Percentiles rank a stretch among this genome's conserved stretches.
These are phyloP conservation scores for Teratosphaeria gauchensis DNA, from an alignment of 2,329 filamentous ascomycete genomes.

Conservation along the genomic window DNA sequence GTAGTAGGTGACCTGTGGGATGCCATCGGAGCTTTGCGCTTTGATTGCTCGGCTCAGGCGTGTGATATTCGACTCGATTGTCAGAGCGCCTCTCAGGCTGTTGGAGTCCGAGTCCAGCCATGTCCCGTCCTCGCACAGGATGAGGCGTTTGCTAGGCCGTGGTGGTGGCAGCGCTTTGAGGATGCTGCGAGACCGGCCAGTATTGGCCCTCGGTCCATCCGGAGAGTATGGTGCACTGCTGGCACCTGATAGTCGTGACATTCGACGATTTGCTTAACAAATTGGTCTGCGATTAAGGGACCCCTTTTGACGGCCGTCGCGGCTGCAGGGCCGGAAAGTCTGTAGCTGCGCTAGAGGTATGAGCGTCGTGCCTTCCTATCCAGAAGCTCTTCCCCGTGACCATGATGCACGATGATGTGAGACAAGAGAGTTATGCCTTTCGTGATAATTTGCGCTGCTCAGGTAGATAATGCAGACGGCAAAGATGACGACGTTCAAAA, in stretches of 20 bases:
- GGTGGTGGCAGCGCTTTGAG: conserved; percentile 1
- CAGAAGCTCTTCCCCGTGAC: background rate
- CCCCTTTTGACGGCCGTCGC: background rate
- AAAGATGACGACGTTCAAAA: background rate
- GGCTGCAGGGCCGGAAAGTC: background rate
- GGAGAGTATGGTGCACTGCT: background rate
- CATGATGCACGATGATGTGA: background rate
- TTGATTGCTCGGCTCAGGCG: conserved; percentile 41
- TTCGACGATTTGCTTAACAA: background rate
- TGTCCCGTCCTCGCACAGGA: conserved; percentile 22
- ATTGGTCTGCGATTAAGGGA: background rate
- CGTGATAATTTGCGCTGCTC: background rate
- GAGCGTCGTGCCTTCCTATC: background rate
- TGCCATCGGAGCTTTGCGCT: conserved; percentile 39
- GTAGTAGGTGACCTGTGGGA: conserved; percentile 44
- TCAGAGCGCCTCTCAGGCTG: conserved; percentile 33
- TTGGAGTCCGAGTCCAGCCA: conserved; percentile 42
- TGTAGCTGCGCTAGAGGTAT: background rate
- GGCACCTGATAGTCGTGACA: background rate
- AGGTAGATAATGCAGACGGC: background rate
- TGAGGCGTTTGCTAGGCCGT: conserved; percentile 11
- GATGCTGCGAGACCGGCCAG: background rate
- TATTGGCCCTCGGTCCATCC: background rate
- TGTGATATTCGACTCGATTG: conserved; percentile 41
- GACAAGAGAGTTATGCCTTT: background rate